A percentile compares a stretch with the other conserved stretches of the same genome.
Evolutionary conservation across 805 yeast genomes (phyloP).

Genomic region (Scheffersomyces coipomensis): DNA sequence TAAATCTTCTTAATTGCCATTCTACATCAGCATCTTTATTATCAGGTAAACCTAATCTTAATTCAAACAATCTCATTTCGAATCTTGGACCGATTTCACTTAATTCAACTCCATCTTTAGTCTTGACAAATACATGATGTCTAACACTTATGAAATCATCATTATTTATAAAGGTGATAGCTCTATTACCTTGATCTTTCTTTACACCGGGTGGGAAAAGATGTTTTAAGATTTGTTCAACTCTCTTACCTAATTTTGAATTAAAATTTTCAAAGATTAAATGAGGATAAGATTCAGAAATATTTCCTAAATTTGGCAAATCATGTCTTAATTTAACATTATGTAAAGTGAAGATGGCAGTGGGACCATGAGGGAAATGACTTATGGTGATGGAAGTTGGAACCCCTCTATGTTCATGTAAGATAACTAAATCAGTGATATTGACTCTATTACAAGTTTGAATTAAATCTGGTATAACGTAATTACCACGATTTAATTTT

Average conservation of each 20-base stretch:
- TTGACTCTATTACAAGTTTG: constrained; percentile 79
- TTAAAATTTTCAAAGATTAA: constrained; percentile 88
- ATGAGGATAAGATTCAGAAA: constrained; percentile 91
- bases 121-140: constrained; percentile 90
- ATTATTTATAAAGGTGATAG: constrained; percentile 85
- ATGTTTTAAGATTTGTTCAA: constrained; percentile 77
- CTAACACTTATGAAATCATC: constrained; percentile 93
- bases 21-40: constrained; percentile 97
- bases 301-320: constrained; percentile 78
- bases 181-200: constrained; percentile 74
- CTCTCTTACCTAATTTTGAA: constrained; percentile 78
- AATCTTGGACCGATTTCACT: constrained; percentile 99
- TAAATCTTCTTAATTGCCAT: constrained; percentile 91
- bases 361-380: constrained; percentile 98
- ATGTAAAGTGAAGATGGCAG: constrained; percentile 90
- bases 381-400: constrained; percentile 91
- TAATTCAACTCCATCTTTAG: constrained; percentile 84
- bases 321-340: constrained; percentile 95
- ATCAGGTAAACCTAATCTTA: constrained; percentile 86
- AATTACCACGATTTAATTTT: constrained; percentile 90
- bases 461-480: constrained; percentile 80
- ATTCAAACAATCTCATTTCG: constrained; percentile 90
- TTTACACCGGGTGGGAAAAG: constrained; percentile 97
- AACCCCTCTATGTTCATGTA: constrained; percentile 97
- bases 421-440: constrained; percentile 77